These are phyloP conservation scores for Phytophthora sp. DNA, from an alignment of 352 stramenopile genomes.

Conservation along the genomic window DNA sequence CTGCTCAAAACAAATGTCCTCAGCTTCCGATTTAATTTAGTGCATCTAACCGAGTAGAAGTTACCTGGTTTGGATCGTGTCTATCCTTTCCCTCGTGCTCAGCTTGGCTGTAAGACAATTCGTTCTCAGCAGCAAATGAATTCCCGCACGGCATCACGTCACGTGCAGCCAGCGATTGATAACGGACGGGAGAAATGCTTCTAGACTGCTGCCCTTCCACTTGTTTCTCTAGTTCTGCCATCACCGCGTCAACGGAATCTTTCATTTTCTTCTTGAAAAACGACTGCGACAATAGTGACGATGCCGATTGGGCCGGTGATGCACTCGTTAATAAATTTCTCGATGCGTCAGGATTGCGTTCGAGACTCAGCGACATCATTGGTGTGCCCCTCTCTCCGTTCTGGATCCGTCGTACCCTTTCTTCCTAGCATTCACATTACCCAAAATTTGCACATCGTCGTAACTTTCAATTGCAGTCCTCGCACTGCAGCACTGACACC, in stretches of 20 bases:
- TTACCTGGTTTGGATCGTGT: slow-evolving; percentile 27
- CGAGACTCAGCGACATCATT: slow-evolving; percentile 58
- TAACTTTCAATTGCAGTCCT: too few relatives aligned
- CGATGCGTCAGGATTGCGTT: slow-evolving; percentile 42
- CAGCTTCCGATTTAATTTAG: too few relatives aligned
- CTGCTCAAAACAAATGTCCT: slow-evolving; percentile 6
- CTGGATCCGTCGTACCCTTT: slow-evolving; percentile 55
- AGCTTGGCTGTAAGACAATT: slow-evolving; percentile 64
- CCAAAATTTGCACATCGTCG: too few relatives aligned
- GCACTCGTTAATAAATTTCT: slow-evolving; percentile 22
- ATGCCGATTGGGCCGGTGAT: slow-evolving; percentile 45
- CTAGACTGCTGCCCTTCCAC: slow-evolving; percentile 12
- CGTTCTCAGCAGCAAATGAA: slow-evolving; percentile 50
- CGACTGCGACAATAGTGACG: slow-evolving; percentile 78
- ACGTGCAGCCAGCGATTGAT: slow-evolving; percentile 16
- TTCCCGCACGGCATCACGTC: slow-evolving; percentile 47
- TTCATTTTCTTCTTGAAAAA: slow-evolving; percentile 85
- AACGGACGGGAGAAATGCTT: background rate
- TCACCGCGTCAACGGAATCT: slow-evolving; percentile 60
- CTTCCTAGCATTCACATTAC: slow-evolving; percentile 62
- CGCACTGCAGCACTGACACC: background rate
- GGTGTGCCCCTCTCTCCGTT: slow-evolving; percentile 60
- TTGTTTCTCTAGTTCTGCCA: slow-evolving; percentile 51
- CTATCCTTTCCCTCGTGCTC: slow-evolving; percentile 12
- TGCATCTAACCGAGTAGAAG: background rate